Evolutionary conservation across 495 filamentous ascomycete species (phyloP).

Genomic region (Trichoderma gamsii): DNA sequence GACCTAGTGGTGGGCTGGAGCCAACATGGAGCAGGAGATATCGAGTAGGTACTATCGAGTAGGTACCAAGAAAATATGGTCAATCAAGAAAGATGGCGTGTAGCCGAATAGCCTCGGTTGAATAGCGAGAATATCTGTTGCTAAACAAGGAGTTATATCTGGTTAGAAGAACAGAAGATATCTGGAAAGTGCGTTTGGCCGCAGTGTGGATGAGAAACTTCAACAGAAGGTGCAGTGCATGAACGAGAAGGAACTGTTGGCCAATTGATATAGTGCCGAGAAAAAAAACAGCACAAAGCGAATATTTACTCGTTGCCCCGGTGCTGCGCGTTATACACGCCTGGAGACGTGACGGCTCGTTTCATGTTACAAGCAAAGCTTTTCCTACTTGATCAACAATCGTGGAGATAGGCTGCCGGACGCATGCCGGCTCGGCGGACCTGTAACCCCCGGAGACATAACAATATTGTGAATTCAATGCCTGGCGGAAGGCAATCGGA

Average conservation of each 20-base stretch:
- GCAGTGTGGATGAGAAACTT: neutral
- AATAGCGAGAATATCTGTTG: neutral
- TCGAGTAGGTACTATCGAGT: neutral
- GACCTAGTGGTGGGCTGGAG: neutral
- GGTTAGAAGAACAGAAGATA: neutral
- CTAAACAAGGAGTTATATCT: neutral
- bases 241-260: neutral
- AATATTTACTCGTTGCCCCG: neutral
- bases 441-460: neutral
- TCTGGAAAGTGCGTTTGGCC: neutral
- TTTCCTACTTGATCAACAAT: neutral
- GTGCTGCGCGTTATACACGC: neutral
- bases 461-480: neutral
- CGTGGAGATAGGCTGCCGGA: neutral
- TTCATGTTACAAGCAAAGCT: neutral
- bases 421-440: neutral
- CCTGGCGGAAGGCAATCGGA: neutral
- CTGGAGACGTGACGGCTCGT: neutral
- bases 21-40: neutral
- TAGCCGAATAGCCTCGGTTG: neutral
- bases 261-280: neutral
- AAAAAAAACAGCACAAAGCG: neutral
- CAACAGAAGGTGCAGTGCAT: neutral
- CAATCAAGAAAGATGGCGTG: neutral
- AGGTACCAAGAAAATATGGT: neutral